Conservation (phyloP, 352 stramenopile species). For the Thraustochytrium striatum region DNA sequence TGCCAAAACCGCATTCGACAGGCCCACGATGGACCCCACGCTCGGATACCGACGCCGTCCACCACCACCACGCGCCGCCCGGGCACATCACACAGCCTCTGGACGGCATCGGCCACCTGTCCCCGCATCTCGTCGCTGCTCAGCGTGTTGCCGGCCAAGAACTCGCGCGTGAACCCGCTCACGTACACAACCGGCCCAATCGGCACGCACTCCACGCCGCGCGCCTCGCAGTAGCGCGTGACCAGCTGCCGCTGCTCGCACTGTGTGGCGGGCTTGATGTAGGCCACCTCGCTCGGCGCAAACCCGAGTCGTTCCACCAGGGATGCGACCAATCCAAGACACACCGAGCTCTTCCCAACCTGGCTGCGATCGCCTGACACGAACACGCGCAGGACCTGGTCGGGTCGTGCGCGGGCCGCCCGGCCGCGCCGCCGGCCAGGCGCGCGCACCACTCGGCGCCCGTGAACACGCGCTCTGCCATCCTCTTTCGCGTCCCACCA, state of each 20-base stretch:
- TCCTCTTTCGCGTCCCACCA: too few relatives aligned
- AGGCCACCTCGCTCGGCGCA: conserved; percentile 73
- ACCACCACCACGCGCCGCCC: conserved; percentile 88
- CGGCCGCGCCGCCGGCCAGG: too few relatives aligned
- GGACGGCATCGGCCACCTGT: conserved; percentile 73
- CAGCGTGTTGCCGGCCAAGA: conserved; percentile 82
- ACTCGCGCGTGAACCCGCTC: conserved; percentile 91
- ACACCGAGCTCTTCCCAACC: conserved; percentile 93
- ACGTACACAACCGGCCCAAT: conserved; percentile 94
- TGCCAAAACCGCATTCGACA: conserved; percentile 76
- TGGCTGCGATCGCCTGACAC: conserved; percentile 71
- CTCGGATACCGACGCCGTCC: conserved; percentile 95
- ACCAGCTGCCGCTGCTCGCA: conserved; percentile 90
- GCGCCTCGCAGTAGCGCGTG: conserved; percentile 79
- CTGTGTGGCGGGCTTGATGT: conserved; percentile 98
- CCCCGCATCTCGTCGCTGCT: conserved; percentile 72
- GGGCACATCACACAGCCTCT: conserved; percentile 65
- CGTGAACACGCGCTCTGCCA: too few relatives aligned
- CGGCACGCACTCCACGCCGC: conserved; percentile 73
- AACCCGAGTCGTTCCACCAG: conserved; percentile 69
- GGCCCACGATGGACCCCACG: conserved; percentile 75
- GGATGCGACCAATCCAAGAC: conserved; percentile 82
- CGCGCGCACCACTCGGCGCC: too few relatives aligned
- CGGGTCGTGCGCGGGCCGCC: too few relatives aligned
- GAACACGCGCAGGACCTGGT: too few relatives aligned